Evolutionary conservation across 1,284 basidiomycete species (phyloP).

Genomic region (Ustilago nuda): DNA sequence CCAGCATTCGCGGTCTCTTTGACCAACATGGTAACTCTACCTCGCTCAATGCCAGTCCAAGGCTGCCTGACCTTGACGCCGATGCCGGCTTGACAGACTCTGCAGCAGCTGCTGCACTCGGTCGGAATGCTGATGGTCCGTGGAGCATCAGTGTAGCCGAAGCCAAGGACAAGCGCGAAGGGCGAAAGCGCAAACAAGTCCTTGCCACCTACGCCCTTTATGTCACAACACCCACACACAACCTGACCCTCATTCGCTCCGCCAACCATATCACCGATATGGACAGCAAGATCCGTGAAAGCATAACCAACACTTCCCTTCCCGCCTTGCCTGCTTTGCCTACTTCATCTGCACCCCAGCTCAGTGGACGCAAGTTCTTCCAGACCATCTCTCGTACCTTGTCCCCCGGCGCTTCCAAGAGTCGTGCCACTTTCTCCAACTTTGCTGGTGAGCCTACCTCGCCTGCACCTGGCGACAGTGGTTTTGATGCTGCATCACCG

Average conservation of each 20-base stretch:
- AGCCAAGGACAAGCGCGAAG: conserved; percentile 54
- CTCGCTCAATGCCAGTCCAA: conserved; percentile 26
- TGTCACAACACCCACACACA: conserved; percentile 81
- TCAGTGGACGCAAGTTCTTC: conserved; percentile 52
- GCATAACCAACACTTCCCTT: conserved; percentile 16
- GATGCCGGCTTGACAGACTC: conserved; percentile 71
- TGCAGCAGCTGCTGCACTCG: conserved; percentile 7
- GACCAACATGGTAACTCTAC: conserved; percentile 30
- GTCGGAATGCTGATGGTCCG: conserved; percentile 72
- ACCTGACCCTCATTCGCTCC: conserved; percentile 83
- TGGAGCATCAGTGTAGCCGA: conserved; percentile 82
- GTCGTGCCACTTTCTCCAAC: conserved; percentile 34
- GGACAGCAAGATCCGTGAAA: conserved; percentile 76
- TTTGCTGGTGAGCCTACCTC: conserved; percentile 35
- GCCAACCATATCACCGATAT: conserved; percentile 80
- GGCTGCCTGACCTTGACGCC: conserved; percentile 68
- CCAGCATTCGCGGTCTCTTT: conserved; percentile 55
- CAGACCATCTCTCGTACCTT: conserved; percentile 60
- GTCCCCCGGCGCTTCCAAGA: conserved; percentile 44
- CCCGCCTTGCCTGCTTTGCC: conserved; percentile 47
- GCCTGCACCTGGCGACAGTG: conserved; percentile 16
- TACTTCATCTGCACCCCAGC: conserved; percentile 16
- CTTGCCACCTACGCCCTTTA: conserved; percentile 67
- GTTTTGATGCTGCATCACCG: conserved; percentile 22
- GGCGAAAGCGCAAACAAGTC: conserved; percentile 57